Conservation (phyloP, 2,329 filamentous ascomycete genomes). For the Tolypocladium capitatum region DNA sequence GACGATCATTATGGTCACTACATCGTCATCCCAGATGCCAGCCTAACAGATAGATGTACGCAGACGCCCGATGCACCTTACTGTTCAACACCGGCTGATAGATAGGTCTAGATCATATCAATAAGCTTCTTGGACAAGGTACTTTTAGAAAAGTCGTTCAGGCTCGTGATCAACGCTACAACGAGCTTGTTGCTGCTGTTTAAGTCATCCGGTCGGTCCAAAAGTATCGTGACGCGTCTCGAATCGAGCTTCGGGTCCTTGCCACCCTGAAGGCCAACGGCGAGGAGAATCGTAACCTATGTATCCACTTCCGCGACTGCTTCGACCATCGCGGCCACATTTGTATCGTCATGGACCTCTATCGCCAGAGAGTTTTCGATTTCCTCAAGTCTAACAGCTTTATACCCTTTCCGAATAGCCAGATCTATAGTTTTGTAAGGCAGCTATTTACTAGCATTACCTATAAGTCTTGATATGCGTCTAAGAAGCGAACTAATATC, state of each 20-base stretch:
- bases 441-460: slow-evolving; percentile 95
- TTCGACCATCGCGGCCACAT: slow-evolving; percentile 97
- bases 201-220: slow-evolving; percentile 98
- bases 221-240: slow-evolving; percentile 91
- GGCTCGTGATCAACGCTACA: slow-evolving; percentile 65
- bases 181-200: slow-evolving; percentile 75
- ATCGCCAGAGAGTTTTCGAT: slow-evolving; percentile 95
- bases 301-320: slow-evolving; percentile 90
- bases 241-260: slow-evolving; percentile 86
- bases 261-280: slow-evolving; percentile 90
- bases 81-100: too few relatives aligned
- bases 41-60: slow-evolving; percentile 78
- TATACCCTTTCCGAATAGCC: slow-evolving; percentile 96
- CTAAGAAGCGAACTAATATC: too few relatives aligned
- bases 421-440: slow-evolving; percentile 92
- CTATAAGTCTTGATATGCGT: slow-evolving; percentile 48
- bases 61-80: background rate
- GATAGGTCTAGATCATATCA: slow-evolving; percentile 57
- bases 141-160: slow-evolving; percentile 99
- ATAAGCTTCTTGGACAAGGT: slow-evolving; percentile 82
- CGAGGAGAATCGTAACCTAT: slow-evolving; percentile 81
- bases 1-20: slow-evolving; percentile 98
- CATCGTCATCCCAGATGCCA: slow-evolving; percentile 75
- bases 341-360: slow-evolving; percentile 63
- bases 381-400: slow-evolving; percentile 93